Conservation (phyloP, 2,329 filamentous ascomycete genomes). For the Fusarium clavum region DNA sequence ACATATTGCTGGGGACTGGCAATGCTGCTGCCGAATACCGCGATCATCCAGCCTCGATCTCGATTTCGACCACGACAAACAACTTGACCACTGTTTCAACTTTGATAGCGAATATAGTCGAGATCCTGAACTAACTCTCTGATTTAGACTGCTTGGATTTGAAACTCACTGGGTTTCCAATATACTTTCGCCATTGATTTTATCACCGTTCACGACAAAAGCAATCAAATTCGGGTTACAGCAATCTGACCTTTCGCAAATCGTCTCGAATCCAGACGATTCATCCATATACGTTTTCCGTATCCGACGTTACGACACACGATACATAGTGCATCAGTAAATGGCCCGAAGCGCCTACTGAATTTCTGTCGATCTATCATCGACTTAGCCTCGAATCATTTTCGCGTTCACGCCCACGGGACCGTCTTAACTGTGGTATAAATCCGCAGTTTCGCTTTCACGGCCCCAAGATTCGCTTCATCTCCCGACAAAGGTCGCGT, state of each 20-base stretch:
- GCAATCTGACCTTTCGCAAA: slow-evolving; percentile 14
- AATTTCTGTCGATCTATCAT: slow-evolving; percentile 33
- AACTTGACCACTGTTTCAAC: background rate
- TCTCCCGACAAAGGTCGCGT: slow-evolving; percentile 54
- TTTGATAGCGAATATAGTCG: background rate
- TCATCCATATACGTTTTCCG: slow-evolving; percentile 27
- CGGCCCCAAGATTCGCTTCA: slow-evolving; percentile 36
- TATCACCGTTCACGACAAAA: slow-evolving; percentile 29
- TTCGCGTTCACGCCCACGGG: slow-evolving; percentile 8
- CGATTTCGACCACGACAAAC: background rate
- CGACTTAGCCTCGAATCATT: slow-evolving; percentile 22
- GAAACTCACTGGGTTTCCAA: slow-evolving; percentile 23
- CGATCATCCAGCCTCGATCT: background rate
- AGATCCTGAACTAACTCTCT: slow-evolving; percentile 12
- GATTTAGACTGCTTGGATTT: slow-evolving; percentile 21
- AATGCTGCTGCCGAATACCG: background rate
- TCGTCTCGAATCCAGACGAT: slow-evolving; percentile 11
- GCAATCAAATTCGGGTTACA: slow-evolving; percentile 13
- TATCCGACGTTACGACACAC: slow-evolving; percentile 37
- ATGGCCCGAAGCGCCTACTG: slow-evolving; percentile 50
- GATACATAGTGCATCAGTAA: slow-evolving; percentile 42
- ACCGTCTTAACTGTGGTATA: slow-evolving; percentile 36
- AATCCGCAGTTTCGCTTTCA: slow-evolving; percentile 21
- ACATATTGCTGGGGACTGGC: background rate
- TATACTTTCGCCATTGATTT: slow-evolving; percentile 22